phyloP scores from a whole-genome alignment of 495 filamentous ascomycete species.

The Elasticomyces elasticus region DNA sequence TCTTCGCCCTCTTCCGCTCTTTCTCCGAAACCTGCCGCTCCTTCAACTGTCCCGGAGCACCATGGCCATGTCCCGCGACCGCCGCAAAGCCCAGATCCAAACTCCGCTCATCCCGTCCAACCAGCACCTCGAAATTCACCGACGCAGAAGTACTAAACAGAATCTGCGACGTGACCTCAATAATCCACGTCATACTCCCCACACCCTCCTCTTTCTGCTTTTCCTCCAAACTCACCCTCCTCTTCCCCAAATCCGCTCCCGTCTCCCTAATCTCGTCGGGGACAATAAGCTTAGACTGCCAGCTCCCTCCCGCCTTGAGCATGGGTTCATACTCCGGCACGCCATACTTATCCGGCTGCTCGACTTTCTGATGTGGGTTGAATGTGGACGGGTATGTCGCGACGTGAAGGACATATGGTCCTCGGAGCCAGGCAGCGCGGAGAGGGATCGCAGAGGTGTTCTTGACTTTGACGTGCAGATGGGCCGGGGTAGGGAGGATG shows the following conservation, averaged over 20 bases:
- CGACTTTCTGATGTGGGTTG: constrained; percentile 63
- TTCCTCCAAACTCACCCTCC: neutral
- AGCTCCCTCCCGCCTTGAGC: constrained; percentile 83
- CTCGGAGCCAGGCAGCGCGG: constrained; percentile 90
- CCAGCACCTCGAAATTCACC: constrained; percentile 80
- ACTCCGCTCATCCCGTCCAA: constrained; percentile 76
- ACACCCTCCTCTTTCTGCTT: constrained; percentile 24
- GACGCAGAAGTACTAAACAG: constrained; percentile 81
- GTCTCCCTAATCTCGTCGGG: constrained; percentile 57
- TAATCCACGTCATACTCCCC: constrained; percentile 64
- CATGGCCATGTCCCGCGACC: constrained; percentile 37
- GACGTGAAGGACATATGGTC: constrained; percentile 82
- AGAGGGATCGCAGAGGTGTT: constrained; percentile 86
- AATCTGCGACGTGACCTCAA: constrained; percentile 85
- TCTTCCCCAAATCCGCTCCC: constrained; percentile 22
- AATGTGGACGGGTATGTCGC: constrained; percentile 73
- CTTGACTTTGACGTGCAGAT: constrained; percentile 73
- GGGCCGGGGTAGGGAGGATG: constrained; percentile 69
- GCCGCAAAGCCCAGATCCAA: constrained; percentile 51
- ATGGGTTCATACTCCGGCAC: constrained; percentile 87
- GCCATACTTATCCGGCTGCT: constrained; percentile 50
- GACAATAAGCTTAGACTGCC: constrained; percentile 65
- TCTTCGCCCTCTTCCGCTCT: constrained; percentile 3
- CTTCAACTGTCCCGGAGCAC: constrained; percentile 55
- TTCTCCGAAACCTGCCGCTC: constrained; percentile 42